These are phyloP conservation scores for Lagenidium giganteum DNA, from an alignment of 352 stramenopile species.

Conservation along the genomic window DNA sequence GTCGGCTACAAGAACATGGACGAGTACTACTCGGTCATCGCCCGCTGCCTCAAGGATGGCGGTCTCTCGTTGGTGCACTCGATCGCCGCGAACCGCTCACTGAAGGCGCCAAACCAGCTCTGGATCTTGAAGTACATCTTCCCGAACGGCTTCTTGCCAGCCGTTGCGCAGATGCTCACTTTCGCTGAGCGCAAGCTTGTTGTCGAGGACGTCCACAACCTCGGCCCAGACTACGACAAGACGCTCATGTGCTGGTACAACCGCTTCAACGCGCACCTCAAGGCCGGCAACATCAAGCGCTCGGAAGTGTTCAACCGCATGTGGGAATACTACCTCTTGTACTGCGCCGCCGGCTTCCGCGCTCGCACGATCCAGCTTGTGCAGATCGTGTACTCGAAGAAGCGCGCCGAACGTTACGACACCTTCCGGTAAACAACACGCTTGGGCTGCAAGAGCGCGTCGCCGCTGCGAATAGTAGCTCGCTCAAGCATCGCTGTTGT, in stretches of 20 bases:
- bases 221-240: slow-evolving; percentile 87
- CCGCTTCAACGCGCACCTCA: slow-evolving; percentile 79
- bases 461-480: no score
- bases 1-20: slow-evolving; percentile 87
- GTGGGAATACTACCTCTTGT: slow-evolving; percentile 89
- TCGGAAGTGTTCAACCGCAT: slow-evolving; percentile 82
- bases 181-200: slow-evolving; percentile 79
- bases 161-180: slow-evolving; percentile 62
- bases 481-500: no score
- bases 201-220: slow-evolving; percentile 82
- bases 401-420: slow-evolving; percentile 73
- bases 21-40: slow-evolving; percentile 81
- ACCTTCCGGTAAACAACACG: slow-evolving; percentile 68
- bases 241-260: slow-evolving; percentile 87
- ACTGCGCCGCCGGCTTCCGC: slow-evolving; percentile 88
- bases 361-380: slow-evolving; percentile 80
- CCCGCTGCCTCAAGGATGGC: slow-evolving; percentile 76
- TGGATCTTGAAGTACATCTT: slow-evolving; percentile 93
- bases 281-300: slow-evolving; percentile 73
- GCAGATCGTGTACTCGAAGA: slow-evolving; percentile 86
- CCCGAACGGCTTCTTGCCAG: slow-evolving; percentile 84
- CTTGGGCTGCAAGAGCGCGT: no score
- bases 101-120: slow-evolving; percentile 76
- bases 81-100: slow-evolving; percentile 78
- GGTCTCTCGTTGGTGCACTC: slow-evolving; percentile 78